Percentiles rank a stretch among this genome's conserved stretches.
Conservation (phyloP, 129 eudicot genomes). For the Tanacetum coccineum region DNA sequence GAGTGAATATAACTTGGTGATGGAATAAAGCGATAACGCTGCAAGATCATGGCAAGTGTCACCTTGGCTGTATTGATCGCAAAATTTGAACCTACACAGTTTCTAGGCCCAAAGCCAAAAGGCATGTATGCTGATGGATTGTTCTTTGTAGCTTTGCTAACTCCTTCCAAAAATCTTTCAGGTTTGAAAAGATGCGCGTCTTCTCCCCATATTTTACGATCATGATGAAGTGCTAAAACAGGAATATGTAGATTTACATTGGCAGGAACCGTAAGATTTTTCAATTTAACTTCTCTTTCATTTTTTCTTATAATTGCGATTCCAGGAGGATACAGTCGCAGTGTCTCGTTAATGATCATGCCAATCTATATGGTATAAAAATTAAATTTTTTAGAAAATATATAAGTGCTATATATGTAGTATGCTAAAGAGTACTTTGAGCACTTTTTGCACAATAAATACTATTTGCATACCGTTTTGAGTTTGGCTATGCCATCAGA, state of each 20-base stretch:
- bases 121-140: constrained; percentile 47
- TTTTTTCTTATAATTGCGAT: constrained; percentile 22
- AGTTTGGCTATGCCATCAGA: constrained; percentile 32
- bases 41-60: constrained; percentile 45
- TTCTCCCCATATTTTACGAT: constrained; percentile 51
- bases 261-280: constrained; percentile 31
- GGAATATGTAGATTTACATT: constrained; percentile 32
- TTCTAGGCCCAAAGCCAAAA: constrained; percentile 46
- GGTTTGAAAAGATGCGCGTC: constrained; percentile 53
- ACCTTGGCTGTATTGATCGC: constrained; percentile 41
- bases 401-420: too few species aligned
- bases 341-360: constrained; percentile 54
- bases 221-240: constrained; percentile 47
- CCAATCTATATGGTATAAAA: constrained; percentile 29
- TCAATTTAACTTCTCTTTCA: constrained; percentile 25
- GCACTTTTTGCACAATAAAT: neutral
- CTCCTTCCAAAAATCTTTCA: constrained; percentile 45
- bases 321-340: constrained; percentile 53
- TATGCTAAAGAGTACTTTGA: neutral
- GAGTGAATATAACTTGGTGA: constrained; percentile 35
- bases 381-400: neutral
- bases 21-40: constrained; percentile 30
- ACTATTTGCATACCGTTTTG: constrained; percentile 25
- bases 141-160: constrained; percentile 45
- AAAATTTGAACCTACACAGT: constrained; percentile 42